Base-by-base conservation (phyloP, 495 filamentous ascomycete genomes). In the Penicillium cosmopolitanum region DNA sequence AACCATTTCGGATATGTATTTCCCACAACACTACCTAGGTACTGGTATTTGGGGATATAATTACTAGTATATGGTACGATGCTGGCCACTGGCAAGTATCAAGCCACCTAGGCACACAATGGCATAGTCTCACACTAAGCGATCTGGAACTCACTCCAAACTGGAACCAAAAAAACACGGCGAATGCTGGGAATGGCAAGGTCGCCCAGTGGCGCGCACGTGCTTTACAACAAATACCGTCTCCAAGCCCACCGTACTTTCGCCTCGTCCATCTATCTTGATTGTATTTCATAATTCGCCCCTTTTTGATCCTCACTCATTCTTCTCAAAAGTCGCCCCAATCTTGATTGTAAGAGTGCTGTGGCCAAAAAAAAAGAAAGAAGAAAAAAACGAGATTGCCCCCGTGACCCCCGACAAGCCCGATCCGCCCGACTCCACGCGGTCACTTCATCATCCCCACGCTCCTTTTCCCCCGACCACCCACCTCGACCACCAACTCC, bases 361-460 rank as follows among this genome's bases (percentile, higher is more conserved):
- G 12, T 8, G 36, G 9, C 28, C 15, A 23, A 42, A 50, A 33
- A 16, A 33, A 33, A 19, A 23, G 23, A 11, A 40, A 51, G 28
- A 52, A 28, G 34, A 46, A 54, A 53, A 57, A 53, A 58, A 23
- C 55, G 36, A 55, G 47, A 50, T 40, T 44, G 42, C 31, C 64
- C 68, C 70, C 68, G 68, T 73, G 70, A 73, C 68, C 56, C 60
- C 67, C 62, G 65, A 61, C 50, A 58, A 57, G 43, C 36, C 67
- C 62, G 62, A 65, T 66, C 66, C 65, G 62, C 60, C 67, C 60
- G 65, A 61, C 65, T 66, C 65, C 63, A 63, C 64, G 65, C 60
- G 64, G 66, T 66, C 62, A 68, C 65, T 61, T 67, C 66, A 62
- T 67, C 66, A 62, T 72, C 67, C 65, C 64, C 62, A 64, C 67